Evolutionary conservation across 306 rosid genomes (phyloP), one percentile per base, ranked within the genome.

Genomic region (Argentina anserina): DNA sequence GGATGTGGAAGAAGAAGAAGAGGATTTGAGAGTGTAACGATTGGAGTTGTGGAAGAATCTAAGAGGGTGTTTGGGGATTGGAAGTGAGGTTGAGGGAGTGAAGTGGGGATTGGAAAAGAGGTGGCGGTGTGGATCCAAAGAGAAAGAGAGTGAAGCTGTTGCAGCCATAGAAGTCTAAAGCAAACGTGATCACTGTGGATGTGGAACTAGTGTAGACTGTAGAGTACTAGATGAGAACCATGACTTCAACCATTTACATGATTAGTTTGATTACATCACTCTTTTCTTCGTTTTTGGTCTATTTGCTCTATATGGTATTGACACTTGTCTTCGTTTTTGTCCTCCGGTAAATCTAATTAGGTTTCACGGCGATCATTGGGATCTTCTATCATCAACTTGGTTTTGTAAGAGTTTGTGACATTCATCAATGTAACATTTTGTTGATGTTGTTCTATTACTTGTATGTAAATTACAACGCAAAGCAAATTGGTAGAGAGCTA

Each of bases 81-180:
- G 82, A 39, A 75, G 6, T 26, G 84, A 23, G n/a, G 74, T 8
- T 13, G 83, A 8, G 14, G 67, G 47, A 40, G 73, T 1, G 70
- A 81, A 52, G 61, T 76, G 56, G 64, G 71, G 0, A 56, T 40
- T 33, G 64, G 66, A 3, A 60, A 18, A 52, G 74, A 69, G 39
- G 15, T 43, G 78, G 67, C 26, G 66, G 65, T 60, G 84, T 7
- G 84, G 81, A 78, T 92, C 89, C 41, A 83, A 34, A 63, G 86
- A 82, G 79, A 85, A 56, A 21, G 85, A 78, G 80, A 85, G 86
- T 7, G 90, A 78, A 46, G 83, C 62, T 21, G 89, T 42, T 15
- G 85, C 74, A 52, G 96, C 92, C 96, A 87, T 92, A 39, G 90
- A 73, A 77, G 29, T 40, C 29, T 56, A 6, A 7, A 3, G 12